Evolutionary conservation across 352 stramenopile genomes (phyloP).

Genomic region (Phytophthora palmivora): DNA sequence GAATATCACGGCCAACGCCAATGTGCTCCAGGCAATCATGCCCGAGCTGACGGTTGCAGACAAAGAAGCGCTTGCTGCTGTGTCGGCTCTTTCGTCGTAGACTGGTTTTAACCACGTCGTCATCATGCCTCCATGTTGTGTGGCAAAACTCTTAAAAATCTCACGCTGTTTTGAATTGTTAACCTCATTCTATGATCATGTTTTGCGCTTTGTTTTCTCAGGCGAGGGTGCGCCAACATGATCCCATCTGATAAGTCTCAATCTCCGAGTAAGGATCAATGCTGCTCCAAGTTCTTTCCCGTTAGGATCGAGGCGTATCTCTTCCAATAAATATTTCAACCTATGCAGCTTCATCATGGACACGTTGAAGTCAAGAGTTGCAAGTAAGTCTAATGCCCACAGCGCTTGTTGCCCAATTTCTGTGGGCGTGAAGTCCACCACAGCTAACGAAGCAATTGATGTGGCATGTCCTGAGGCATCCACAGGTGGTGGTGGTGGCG

Average conservation of each 20-base stretch:
- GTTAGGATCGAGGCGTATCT: slow-evolving; percentile 73
- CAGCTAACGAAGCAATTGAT: slow-evolving; percentile 51
- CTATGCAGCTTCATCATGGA: slow-evolving; percentile 75
- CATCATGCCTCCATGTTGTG: slow-evolving; percentile 8
- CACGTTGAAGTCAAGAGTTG: slow-evolving; percentile 71
- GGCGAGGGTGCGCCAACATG: slow-evolving; percentile 43
- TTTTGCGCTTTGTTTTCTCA: slow-evolving; percentile 32
- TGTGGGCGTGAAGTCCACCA: slow-evolving; percentile 69
- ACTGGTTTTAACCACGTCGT: slow-evolving; percentile 10
- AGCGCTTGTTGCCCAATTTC: slow-evolving; percentile 74
- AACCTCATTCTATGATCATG: slow-evolving; percentile 17
- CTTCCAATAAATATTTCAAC: slow-evolving; percentile 77
- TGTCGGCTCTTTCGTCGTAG: slow-evolving; percentile 55
- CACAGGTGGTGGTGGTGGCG: slow-evolving; percentile 34
- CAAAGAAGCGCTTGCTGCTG: slow-evolving; percentile 65
- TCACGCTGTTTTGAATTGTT: slow-evolving; percentile 30
- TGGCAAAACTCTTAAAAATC: slow-evolving; percentile 19
- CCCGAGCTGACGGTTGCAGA: slow-evolving; percentile 73
- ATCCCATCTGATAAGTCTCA: slow-evolving; percentile 77
- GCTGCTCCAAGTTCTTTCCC: slow-evolving; percentile 55
- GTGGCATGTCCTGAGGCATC: slow-evolving; percentile 36
- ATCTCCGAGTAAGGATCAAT: slow-evolving; percentile 66
- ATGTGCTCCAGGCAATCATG: slow-evolving; percentile 67
- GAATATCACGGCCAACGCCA: slow-evolving; percentile 51
- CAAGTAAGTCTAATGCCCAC: slow-evolving; percentile 79